Percentiles rank a stretch among this genome's conserved stretches.
Evolutionary conservation across 768 basidiomycete genomes (phyloP).

Genomic region (Stropharia rugosoannulata): DNA sequence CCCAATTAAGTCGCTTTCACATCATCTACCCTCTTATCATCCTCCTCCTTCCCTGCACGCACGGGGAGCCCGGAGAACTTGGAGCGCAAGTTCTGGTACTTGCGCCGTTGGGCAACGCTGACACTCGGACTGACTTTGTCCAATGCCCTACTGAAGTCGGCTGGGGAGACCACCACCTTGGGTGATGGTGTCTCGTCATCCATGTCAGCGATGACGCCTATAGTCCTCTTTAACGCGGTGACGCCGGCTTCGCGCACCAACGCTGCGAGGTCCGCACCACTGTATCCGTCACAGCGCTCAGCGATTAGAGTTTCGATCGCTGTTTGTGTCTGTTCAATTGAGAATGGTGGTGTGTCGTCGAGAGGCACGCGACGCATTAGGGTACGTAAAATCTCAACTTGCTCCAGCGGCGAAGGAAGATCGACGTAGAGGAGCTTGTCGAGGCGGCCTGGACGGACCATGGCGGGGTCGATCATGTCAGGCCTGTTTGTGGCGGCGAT

Average conservation of each 20-base stretch:
- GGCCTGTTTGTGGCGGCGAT: slow-evolving; percentile 95
- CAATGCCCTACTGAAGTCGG: slow-evolving; percentile 75
- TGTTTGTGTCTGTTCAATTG: slow-evolving; percentile 18
- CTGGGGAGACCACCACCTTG: slow-evolving; percentile 48
- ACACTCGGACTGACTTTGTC: slow-evolving; percentile 89
- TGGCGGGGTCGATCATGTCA: slow-evolving; percentile 97
- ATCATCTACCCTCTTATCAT: slow-evolving; percentile 32
- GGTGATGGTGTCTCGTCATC: slow-evolving; percentile 34
- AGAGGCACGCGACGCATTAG: slow-evolving; percentile 73
- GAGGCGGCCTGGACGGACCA: slow-evolving; percentile 94
- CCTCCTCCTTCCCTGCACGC: slow-evolving; percentile 42
- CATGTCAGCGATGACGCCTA: slow-evolving; percentile 68
- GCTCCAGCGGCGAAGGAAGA: slow-evolving; percentile 69
- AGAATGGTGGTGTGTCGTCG: slow-evolving; percentile 20
- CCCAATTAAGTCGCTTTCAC: slow-evolving; percentile 5
- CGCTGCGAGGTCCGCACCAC: slow-evolving; percentile 88
- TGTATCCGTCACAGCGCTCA: slow-evolving; percentile 80
- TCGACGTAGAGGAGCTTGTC: slow-evolving; percentile 96
- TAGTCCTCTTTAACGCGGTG: slow-evolving; percentile 64
- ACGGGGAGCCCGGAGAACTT: slow-evolving; percentile 84
- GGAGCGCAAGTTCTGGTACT: slow-evolving; percentile 77
- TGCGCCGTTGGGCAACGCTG: slow-evolving; percentile 70
- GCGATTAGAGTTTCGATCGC: slow-evolving; percentile 49
- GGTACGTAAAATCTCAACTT: slow-evolving; percentile 82
- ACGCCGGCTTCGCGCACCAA: slow-evolving; percentile 90